Evolutionary conservation across 805 yeast species (phyloP), one percentile per base, ranked within the genome.

Genomic region (Wickerhamomyces ciferrii): DNA sequence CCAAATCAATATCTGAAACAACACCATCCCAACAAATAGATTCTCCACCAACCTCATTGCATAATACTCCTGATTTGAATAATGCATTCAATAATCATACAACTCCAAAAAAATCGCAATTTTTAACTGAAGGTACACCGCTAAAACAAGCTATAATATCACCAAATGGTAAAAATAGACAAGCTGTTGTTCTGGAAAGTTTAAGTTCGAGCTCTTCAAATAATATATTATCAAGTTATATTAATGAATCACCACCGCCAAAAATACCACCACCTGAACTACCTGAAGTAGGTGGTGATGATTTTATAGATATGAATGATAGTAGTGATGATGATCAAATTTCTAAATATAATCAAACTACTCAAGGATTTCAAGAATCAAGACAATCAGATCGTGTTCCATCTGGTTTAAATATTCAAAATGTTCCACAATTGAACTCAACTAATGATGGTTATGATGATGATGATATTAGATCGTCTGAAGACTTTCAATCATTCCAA

Each of bases 101-200:
- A 11, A 41, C 43, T 2, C 43, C 43, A 15, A 31, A 21, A n/a
- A 41, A 41, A 31, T 41, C 43, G 17, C 24, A 37, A 14, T 37
- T 8, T 21, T 37, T 37, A 17, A 13, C 17, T 8, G 39, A 37
- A 20, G 18, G 17, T 7, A 21, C 39, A 15, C 39, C 39, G 8
- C 4, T 34, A 21, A 13, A 24, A 24, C 39, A 45, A 8, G 4
- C 41, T 3, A 25, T 42, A 3, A 40, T 45, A 19, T 53, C 60
- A 5, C 59, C 61, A 10, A 53, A 50, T 35, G 53, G 50, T 11
- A 27, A 27, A 17, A 55, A 59, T 34, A 50, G 63, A 44, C 53
- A 58, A 35, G 63, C 56, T 1, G 51, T 51, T n/a, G 54, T 59
- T 3, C 27, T 58, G 17, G 61, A 55, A 19, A 47, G 47, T n/a